Base-by-base conservation (phyloP, 805 yeast species). In the Dipodascus albidus region DNA sequence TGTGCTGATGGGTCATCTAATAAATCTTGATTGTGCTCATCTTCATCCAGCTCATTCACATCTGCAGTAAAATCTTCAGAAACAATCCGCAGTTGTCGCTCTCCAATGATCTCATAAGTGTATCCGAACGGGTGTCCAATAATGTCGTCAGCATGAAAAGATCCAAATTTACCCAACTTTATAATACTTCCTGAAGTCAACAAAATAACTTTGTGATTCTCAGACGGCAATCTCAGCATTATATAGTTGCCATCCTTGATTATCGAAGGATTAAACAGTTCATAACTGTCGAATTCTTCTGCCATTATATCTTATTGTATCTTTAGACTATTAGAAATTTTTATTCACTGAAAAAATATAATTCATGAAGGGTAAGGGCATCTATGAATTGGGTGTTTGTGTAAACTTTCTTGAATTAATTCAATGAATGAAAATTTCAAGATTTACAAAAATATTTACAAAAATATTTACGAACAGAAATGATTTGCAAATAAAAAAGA, bases 81-180 rank as follows among this genome's bases (percentile, higher is more conserved):
- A 22, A 65, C 62, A 2, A 61, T 55, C 3, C 53, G 52, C 15
- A 72, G 61, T 14, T 59, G 58, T 47, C 62, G 62, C 55, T 78
- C 81, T 48, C 81, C 87, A 24, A 74, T 63, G 48, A 91, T 84
- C 63, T 91, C 97, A 69, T 90, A 93, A 0, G 95, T 80, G 59
- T 87, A 91, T 1, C 98, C 99, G 62, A 79, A 85, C 3, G 89
- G 85, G 61, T 74, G 82, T 2, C 96, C 97, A 44, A 91, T 67
- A 11, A 91, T 76, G 52, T 79, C 84, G 57, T 82, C 80, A 1
- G 85, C 87, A 27, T 76, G 70, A 65, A 93, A 93, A 0, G 84
- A 74, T 19, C 99, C 99, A 68, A 91, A 93, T 65, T 93, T 91
- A 1, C 99, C 99, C 58, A 93, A 74, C 53, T 81, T 79, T 19